Evolutionary conservation across 148 eudicot species (phyloP).

Genomic region (Chenopodium quinoa): DNA sequence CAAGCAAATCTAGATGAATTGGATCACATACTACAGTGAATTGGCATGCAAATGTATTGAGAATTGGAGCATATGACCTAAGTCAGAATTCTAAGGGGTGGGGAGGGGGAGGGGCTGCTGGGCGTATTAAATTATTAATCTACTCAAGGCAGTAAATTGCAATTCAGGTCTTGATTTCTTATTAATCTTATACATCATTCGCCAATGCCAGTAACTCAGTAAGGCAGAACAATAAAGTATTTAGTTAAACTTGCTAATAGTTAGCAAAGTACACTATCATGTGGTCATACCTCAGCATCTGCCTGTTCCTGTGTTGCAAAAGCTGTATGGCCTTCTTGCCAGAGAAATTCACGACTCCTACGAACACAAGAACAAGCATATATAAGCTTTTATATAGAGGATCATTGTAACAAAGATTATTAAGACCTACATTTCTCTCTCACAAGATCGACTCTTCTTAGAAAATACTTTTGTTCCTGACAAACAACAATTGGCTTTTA

Average conservation of each 20-base stretch:
- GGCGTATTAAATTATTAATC: too few relatives aligned
- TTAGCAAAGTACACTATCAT: conserved; percentile 11
- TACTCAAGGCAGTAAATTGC: too few relatives aligned
- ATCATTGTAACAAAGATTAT: background rate
- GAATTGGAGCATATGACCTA: too few relatives aligned
- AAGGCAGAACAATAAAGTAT: background rate
- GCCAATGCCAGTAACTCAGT: too few relatives aligned
- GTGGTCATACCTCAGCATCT: conserved; percentile 89
- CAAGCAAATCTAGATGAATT: too few relatives aligned
- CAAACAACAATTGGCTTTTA: background rate
- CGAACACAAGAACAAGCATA: conserved; percentile 17
- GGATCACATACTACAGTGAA: too few relatives aligned
- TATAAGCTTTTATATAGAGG: background rate
- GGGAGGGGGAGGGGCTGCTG: too few relatives aligned
- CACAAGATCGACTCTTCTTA: background rate
- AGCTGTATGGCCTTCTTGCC: conserved; percentile 99
- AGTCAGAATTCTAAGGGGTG: too few relatives aligned
- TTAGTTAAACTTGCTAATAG: background rate
- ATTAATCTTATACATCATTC: too few relatives aligned
- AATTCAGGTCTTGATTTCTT: too few relatives aligned
- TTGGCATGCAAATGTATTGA: too few relatives aligned
- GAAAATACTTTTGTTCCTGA: background rate
- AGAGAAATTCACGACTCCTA: conserved; percentile 98
- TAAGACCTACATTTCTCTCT: background rate
- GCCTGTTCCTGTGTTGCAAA: conserved; percentile 93